These are phyloP conservation scores for Puccinia horiana DNA, from an alignment of 1,284 basidiomycete species.

Conservation along the genomic window DNA sequence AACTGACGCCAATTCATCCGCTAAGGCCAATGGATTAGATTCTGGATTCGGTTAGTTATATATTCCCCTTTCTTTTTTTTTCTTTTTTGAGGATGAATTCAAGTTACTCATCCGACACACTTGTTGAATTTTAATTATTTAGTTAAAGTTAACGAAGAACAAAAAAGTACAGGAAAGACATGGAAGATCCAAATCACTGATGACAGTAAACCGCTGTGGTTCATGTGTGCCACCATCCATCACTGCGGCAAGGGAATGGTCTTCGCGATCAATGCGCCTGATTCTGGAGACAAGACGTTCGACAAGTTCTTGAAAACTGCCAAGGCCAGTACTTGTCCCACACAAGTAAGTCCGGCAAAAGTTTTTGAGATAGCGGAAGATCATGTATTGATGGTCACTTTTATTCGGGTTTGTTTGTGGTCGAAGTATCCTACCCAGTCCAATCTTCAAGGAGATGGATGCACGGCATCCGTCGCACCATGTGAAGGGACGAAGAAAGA, in stretches of 20 bases:
- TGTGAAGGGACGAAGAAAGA: slow-evolving; percentile 13
- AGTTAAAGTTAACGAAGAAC: slow-evolving; percentile 39
- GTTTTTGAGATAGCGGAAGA: neutral
- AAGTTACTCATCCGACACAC: no score
- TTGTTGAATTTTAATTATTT: no score
- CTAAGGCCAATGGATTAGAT: slow-evolving; percentile 22
- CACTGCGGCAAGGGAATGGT: slow-evolving; percentile 48
- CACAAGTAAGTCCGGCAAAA: slow-evolving; percentile 26
- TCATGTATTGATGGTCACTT: neutral
- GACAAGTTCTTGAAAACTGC: slow-evolving; percentile 32
- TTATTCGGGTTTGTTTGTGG: neutral
- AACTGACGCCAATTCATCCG: neutral
- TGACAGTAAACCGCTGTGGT: slow-evolving; percentile 48
- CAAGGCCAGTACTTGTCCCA: slow-evolving; percentile 35
- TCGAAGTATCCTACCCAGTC: slow-evolving; percentile 13
- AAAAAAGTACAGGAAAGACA: slow-evolving; percentile 27
- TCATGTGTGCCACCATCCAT: slow-evolving; percentile 43
- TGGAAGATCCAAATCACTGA: slow-evolving; percentile 44
- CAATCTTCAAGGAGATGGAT: slow-evolving; percentile 36
- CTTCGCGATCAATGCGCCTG: slow-evolving; percentile 42
- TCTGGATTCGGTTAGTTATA: slow-evolving; percentile 44
- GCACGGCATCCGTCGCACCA: neutral
- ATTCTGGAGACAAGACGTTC: slow-evolving; percentile 29
- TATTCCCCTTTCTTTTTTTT: no score
- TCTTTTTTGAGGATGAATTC: no score